These are phyloP conservation scores for Rubia tinctorum DNA, from an alignment of 305 asterid species.

Conservation along the genomic window DNA sequence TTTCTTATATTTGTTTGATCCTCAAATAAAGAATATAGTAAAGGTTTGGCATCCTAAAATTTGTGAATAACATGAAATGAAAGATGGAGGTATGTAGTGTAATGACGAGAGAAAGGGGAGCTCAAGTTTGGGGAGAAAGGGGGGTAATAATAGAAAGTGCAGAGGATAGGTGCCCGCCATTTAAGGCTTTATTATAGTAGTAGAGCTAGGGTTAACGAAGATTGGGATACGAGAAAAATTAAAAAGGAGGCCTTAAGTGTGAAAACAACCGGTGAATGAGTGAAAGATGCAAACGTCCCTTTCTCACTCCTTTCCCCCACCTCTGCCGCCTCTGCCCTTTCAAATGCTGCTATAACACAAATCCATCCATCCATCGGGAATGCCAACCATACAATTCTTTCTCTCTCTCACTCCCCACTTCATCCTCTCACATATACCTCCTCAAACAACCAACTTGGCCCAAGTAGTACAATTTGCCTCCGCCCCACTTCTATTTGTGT, in stretches of 20 bases:
- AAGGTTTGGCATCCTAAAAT: not conserved
- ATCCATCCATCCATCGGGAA: slow-evolving; percentile 51
- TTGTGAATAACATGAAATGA: not conserved
- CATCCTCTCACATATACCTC: no score
- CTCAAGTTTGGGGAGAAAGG: slow-evolving; percentile 23
- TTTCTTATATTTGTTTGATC: no score
- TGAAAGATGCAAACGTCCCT: slow-evolving; percentile 89
- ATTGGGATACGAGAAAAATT: slow-evolving; percentile 37
- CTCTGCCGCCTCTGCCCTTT: slow-evolving; percentile 71
- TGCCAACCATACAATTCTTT: slow-evolving; percentile 61
- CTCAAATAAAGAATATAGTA: no score
- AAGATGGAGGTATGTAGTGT: not conserved
- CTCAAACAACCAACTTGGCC: no score
- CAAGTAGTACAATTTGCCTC: no score
- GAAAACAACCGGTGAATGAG: slow-evolving; percentile 91
- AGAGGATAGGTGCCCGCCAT: slow-evolving; percentile 77
- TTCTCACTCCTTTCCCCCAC: slow-evolving; percentile 83
- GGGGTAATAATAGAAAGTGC: slow-evolving; percentile 36
- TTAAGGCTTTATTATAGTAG: slow-evolving; percentile 56
- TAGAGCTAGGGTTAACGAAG: slow-evolving; percentile 5
- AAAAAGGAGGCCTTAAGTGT: slow-evolving; percentile 39
- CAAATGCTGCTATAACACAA: no score
- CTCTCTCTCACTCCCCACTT: no score
- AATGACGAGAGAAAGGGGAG: slow-evolving; percentile 18
- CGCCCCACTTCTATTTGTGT: no score